Conservation (phyloP, 2,329 filamentous ascomycete species). For the Talaromyces sp. region DNA sequence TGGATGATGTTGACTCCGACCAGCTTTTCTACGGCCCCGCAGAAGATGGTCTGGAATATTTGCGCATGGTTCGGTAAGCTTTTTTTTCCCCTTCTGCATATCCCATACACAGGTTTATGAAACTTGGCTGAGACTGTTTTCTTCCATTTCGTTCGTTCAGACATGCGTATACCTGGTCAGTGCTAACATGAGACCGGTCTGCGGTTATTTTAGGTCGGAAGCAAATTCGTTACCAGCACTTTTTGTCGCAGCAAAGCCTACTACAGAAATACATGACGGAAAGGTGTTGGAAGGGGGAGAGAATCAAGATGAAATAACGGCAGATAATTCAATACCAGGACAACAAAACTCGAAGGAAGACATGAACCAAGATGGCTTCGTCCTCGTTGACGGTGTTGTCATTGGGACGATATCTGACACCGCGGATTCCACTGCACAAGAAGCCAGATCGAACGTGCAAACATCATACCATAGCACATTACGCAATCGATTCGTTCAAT, state of each 20-base stretch:
- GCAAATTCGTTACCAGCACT: conserved; percentile 68
- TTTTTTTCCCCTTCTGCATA: conserved; percentile 2
- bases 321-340: not conserved
- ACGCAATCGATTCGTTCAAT: conserved; percentile 55
- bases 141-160: conserved; percentile 8
- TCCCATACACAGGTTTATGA: conserved; percentile 4
- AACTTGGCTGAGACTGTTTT: conserved; percentile 22
- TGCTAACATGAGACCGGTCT: conserved; percentile 11
- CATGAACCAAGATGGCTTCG: not conserved
- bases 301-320: not conserved
- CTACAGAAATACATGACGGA: conserved; percentile 18
- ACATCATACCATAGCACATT: conserved; percentile 64
- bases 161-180: conserved; percentile 1
- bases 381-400: conserved; percentile 9
- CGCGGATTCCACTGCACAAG: conserved; percentile 14
- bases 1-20: conserved; percentile 44
- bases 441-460: conserved; percentile 45
- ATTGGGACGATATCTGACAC: not conserved
- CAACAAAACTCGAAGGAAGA: not conserved
- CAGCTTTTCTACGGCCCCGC: conserved; percentile 64
- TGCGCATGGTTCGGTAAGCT: conserved; percentile 64
- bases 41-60: conserved; percentile 62
- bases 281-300: not conserved
- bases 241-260: conserved; percentile 55
- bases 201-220: conserved; percentile 54